These are phyloP conservation scores for Trichoderma aggressivum DNA, from an alignment of 2,329 filamentous ascomycete species.

Conservation along the genomic window DNA sequence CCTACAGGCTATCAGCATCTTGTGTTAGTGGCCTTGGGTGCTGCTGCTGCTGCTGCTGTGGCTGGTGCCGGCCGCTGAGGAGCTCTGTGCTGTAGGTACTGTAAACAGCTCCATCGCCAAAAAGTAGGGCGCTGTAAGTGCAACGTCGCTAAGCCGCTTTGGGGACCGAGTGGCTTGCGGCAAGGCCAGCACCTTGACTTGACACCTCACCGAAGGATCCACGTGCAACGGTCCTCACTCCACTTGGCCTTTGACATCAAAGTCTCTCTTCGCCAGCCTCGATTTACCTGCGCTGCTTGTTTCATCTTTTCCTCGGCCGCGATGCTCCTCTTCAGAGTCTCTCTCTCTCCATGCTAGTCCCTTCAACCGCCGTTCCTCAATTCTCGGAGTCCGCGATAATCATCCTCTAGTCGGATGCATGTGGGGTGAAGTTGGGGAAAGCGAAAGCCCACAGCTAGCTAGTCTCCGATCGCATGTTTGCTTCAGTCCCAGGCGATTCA, in stretches of 20 bases:
- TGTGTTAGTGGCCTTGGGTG: too few relatives aligned
- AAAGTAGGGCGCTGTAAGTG: background rate
- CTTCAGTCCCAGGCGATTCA: background rate
- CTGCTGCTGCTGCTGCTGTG: background rate
- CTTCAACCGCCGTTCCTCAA: background rate
- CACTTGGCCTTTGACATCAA: constrained; percentile 10
- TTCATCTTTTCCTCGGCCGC: background rate
- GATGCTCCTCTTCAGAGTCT: constrained; percentile 1
- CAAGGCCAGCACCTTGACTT: background rate
- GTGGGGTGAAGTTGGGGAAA: constrained; percentile 11
- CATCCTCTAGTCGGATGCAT: constrained; percentile 4
- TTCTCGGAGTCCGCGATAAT: background rate
- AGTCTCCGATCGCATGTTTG: constrained; percentile 1
- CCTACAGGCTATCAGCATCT: background rate
- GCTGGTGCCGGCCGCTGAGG: background rate
- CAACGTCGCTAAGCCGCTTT: constrained; percentile 21
- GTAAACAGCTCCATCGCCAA: too few relatives aligned
- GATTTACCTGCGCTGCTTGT: background rate
- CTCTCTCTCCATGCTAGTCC: constrained; percentile 3
- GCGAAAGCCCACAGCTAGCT: constrained; percentile 2
- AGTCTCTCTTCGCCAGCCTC: background rate
- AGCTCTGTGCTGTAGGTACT: too few relatives aligned
- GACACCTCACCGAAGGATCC: constrained; percentile 10
- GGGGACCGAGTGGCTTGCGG: constrained; percentile 22
- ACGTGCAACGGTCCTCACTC: constrained; percentile 10